Conservation (phyloP, 768 basidiomycete species). For the Roridomyces roridus region DNA sequence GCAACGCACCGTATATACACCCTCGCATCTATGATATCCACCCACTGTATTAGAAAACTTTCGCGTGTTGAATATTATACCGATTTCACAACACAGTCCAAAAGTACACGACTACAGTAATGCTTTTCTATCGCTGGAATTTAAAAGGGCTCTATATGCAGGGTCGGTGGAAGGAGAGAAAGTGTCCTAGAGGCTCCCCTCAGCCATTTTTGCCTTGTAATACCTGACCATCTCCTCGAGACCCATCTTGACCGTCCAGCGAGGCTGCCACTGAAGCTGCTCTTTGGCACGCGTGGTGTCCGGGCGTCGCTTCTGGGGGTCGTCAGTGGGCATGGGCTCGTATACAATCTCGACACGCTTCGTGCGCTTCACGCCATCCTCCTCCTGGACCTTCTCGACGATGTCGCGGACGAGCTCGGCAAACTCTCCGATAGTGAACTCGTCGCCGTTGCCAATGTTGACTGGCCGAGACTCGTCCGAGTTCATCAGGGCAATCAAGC, state of each 20-base stretch:
- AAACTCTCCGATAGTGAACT: constrained; percentile 95
- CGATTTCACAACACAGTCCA: too few species aligned
- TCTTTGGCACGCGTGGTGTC: constrained; percentile 93
- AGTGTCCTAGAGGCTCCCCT: constrained; percentile 69
- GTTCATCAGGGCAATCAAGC: constrained; percentile 94
- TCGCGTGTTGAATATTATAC: too few species aligned
- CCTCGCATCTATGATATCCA: too few species aligned
- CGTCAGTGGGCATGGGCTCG: constrained; percentile 86
- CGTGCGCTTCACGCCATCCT: constrained; percentile 65
- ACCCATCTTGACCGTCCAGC: constrained; percentile 93
- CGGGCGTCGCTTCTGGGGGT: constrained; percentile 93
- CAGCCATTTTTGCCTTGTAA: constrained; percentile 89
- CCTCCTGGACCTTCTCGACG: constrained; percentile 90
- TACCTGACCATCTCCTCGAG: constrained; percentile 95
- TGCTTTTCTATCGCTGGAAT: too few species aligned
- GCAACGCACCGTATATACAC: neutral
- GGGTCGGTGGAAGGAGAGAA: neutral
- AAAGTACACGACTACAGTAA: too few species aligned
- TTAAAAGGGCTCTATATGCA: constrained; percentile 2
- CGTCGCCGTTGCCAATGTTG: constrained; percentile 95
- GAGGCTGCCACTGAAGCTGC: constrained; percentile 86
- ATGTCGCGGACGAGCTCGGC: constrained; percentile 91
- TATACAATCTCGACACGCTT: constrained; percentile 73
- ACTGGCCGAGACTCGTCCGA: constrained; percentile 91
- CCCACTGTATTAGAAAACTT: neutral